These are phyloP conservation scores for Rhizoclosmatium sp. DNA, from an alignment of 192 early-diverging fungal species.

Conservation along the genomic window DNA sequence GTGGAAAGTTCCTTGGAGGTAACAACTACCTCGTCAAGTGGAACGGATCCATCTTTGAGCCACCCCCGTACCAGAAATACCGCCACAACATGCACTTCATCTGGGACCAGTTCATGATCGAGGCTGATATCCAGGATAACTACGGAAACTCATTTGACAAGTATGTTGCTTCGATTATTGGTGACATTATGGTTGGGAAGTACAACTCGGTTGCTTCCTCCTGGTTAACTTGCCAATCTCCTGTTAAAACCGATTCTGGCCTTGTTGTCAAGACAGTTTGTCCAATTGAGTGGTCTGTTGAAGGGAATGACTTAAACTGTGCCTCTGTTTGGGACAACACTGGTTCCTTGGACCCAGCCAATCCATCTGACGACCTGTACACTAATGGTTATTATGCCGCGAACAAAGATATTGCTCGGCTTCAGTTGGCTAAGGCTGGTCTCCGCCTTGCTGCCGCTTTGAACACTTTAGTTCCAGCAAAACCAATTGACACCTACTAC, in stretches of 20 bases:
- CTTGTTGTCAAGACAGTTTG: slow-evolving; percentile 26
- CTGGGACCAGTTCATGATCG: slow-evolving; percentile 29
- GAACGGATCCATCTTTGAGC: slow-evolving; percentile 2
- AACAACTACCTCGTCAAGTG: slow-evolving; percentile 36
- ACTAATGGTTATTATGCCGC: slow-evolving; percentile 39
- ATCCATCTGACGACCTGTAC: slow-evolving; percentile 19
- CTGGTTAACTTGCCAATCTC: slow-evolving; percentile 34
- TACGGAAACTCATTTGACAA: slow-evolving; percentile 23
- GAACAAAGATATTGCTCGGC: slow-evolving; percentile 34
- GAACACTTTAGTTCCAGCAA: slow-evolving; percentile 15
- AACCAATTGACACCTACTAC: background rate
- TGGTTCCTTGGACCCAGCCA: slow-evolving; percentile 4
- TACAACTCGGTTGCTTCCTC: background rate
- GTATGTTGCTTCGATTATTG: slow-evolving; percentile 32
- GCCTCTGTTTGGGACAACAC: slow-evolving; percentile 43
- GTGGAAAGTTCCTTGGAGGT: slow-evolving; percentile 36
- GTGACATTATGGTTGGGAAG: slow-evolving; percentile 35
- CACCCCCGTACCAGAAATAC: background rate
- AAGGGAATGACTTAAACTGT: slow-evolving; percentile 47
- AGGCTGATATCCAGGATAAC: slow-evolving; percentile 16
- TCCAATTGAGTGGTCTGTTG: slow-evolving; percentile 44
- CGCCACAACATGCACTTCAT: slow-evolving; percentile 20
- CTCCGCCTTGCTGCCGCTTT: slow-evolving; percentile 43
- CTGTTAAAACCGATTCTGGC: slow-evolving; percentile 31
- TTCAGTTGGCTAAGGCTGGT: slow-evolving; percentile 52